Base-by-base conservation (phyloP, 768 basidiomycete genomes). In the Phylloporus scabripes region DNA sequence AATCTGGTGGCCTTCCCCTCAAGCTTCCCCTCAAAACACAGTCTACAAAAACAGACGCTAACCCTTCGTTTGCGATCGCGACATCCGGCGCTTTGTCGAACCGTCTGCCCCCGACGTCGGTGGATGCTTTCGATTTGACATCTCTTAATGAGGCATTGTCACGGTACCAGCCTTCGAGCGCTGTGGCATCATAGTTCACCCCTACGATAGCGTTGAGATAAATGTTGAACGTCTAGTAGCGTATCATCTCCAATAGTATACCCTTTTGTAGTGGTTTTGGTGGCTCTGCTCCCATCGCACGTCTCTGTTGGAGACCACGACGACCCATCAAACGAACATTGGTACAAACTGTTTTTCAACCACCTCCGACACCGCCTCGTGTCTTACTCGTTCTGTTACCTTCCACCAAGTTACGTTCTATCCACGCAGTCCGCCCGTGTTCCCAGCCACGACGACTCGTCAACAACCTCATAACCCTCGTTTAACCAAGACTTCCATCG, bases 71-170 rank as follows among this genome's bases (percentile, higher is more conserved):
- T 7, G 50, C 53, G 28, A 47, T 55, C 49, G 43, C 49, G 4
- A 54, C 50, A 6, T 50, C 51, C 4, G 18, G 58, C 12, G 28
- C 48, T 24, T 17, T 48, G 17, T 49, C 55, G 11, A 55, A 28
- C 7, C 15, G 51, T 23, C 26, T 20, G 14, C 31, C 51, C 11
- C 46, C 53, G 33, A 34, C 31, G 28, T 33, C 62, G 20, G 23
- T 52, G 17, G 50, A 61, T 45, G 24, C 52, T 1, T 67, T 66
- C 31, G 59, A 66, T 38, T 21, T 65, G 47, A 10, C 50, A 9
- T 54, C 64, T 24, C 50, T 65, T 41, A 56, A 45, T 7, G 59
- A 64, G 33, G 64, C 57, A 10, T 41, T 65, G 46, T 63, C 66
- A 10, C 61, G 61, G 41, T 66, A 57, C 44, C 59, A 60, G 18